Evolutionary conservation across 2,329 filamentous ascomycete genomes (phyloP), one percentile per base, ranked within the genome.

Genomic region (Metarhizium guizhouense): DNA sequence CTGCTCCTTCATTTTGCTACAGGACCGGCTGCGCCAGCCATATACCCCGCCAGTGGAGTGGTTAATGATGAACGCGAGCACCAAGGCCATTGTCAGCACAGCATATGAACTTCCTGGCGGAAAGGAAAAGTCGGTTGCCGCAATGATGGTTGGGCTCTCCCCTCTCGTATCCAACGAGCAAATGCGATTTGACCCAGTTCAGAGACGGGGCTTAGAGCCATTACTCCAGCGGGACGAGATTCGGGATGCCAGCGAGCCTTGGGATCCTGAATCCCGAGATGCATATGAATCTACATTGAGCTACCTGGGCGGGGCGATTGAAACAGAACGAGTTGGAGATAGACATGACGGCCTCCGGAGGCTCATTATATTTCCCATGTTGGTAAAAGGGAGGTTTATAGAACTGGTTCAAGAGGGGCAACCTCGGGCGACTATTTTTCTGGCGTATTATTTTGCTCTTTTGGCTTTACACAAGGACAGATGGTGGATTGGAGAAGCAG

Each of bases 271-370:
- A 43, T 57, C 57, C 14, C 59, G 49, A 40, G 56, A 62, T 34
- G 60, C 59, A 18, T 62, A 61, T 16, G 58, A 57, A 43, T 58
- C 57, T 4, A 61, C 59, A 14, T 47, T 62, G 34, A 57, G 59
- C 55, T 62, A 60, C 43, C 49, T 62, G 4, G 60, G 60, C 6
- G 56, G 60, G 2, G 49, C 57, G 18, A 34, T 58, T 32, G 52
- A 54, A 13, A 52, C 43, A 16, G 51, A 43, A 8, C 34, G 52
- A 38, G 47, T 16, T 32, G 51, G 54, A n/a, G 51, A 56, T 36
- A 30, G n/a, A 45, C 32, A 45, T 25, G 52, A 56, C 43, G 34
- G 52, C 52, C 42, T 47, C 32, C 53, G 53, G 34, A 13, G 55
- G 36, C 49, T 58, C 36, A 53, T 58, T 51, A 54, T 56, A 25